phyloP scores from a whole-genome alignment of 768 basidiomycete species.

The Gelatoporia subvermispora region DNA sequence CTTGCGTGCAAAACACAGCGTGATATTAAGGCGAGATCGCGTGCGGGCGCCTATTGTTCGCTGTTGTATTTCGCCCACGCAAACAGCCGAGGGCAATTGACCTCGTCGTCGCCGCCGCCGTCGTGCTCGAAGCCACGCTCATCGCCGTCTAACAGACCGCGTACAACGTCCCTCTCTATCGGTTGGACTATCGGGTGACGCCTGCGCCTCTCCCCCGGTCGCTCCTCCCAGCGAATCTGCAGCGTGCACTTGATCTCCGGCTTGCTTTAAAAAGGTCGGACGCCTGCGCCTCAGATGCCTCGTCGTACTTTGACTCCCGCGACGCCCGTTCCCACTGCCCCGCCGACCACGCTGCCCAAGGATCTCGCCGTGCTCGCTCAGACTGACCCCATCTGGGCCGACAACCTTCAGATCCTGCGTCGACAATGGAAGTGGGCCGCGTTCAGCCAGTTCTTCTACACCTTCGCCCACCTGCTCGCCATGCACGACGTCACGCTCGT shows the following conservation, averaged over 20 bases:
- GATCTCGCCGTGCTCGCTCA: conserved; percentile 13
- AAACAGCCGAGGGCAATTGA: too few relatives aligned
- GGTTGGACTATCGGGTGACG: neutral
- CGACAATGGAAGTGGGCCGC: conserved; percentile 92
- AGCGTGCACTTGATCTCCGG: conserved; percentile 21
- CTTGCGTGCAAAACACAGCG: too few relatives aligned
- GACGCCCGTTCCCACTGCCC: conserved; percentile 20
- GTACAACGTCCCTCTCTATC: neutral
- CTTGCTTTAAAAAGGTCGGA: conserved; percentile 26
- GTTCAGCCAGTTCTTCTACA: conserved; percentile 86
- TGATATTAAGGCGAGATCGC: too few relatives aligned
- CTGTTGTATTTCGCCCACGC: too few relatives aligned
- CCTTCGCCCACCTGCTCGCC: conserved; percentile 70
- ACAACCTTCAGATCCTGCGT: conserved; percentile 51
- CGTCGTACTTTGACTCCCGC: conserved; percentile 26
- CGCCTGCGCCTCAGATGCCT: conserved; percentile 27
- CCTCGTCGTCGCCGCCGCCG: neutral
- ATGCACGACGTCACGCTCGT: conserved; percentile 64
- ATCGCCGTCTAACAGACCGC: neutral
- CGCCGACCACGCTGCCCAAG: conserved; percentile 12
- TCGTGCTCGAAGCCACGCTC: neutral
- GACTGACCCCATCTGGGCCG: conserved; percentile 20
- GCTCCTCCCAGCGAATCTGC: neutral
- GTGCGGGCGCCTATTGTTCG: too few relatives aligned
- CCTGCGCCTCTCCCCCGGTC: neutral